Evolutionary conservation across 129 eudicot genomes (phyloP).

Genomic region (Artemisia annua): DNA sequence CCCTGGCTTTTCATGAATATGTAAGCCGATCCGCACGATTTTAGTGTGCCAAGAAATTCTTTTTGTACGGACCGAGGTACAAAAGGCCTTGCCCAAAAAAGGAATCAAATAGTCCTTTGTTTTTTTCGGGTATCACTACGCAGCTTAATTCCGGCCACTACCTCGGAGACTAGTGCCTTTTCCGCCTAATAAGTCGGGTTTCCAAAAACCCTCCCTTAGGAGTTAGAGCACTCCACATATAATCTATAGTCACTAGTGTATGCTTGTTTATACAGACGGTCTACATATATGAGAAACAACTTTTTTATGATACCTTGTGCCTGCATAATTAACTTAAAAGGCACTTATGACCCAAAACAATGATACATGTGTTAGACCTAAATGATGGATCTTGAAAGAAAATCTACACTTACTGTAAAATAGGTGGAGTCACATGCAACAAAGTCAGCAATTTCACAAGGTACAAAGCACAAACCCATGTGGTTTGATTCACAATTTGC

Average conservation of each 20-base stretch:
- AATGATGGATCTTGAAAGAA: neutral
- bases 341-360: neutral
- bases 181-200: too few species aligned
- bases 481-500: constrained; percentile 4
- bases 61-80: too few species aligned
- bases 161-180: too few species aligned
- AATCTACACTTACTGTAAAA: neutral
- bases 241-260: neutral
- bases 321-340: neutral
- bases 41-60: too few species aligned
- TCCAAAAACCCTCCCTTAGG: too few species aligned
- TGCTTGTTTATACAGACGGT: neutral
- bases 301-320: neutral
- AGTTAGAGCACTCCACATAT: neutral
- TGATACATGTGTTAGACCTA: neutral
- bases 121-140: too few species aligned
- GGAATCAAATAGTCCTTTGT: too few species aligned
- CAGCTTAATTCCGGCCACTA: too few species aligned
- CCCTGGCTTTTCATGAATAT: neutral
- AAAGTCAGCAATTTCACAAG: constrained; percentile 10
- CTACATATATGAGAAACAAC: neutral
- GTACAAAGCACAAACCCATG: constrained; percentile 10
- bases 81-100: too few species aligned
- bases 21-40: neutral
- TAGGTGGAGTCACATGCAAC: constrained; percentile 14